Conservation (phyloP, 164 flowering plant genomes). For the Platanus orientalis region DNA sequence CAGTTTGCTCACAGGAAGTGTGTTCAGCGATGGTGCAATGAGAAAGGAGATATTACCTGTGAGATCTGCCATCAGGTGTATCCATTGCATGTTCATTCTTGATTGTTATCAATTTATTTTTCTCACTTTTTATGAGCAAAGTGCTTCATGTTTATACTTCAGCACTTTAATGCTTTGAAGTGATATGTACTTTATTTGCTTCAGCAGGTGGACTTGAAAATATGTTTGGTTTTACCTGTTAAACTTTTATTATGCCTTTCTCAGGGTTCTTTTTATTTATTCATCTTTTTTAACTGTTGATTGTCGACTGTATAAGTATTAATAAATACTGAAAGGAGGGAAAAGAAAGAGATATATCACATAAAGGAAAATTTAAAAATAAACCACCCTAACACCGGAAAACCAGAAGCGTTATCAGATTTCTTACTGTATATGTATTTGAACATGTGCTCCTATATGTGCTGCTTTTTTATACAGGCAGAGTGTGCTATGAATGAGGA, state of each 20-base stretch:
- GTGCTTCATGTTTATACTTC: neutral
- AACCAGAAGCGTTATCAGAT: too few species aligned
- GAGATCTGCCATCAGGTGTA: slow-evolving; percentile 65
- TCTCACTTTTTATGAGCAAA: neutral
- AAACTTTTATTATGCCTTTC: neutral
- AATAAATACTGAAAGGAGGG: too few species aligned
- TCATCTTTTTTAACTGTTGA: too few species aligned
- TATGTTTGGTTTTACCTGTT: neutral
- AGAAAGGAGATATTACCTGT: slow-evolving; percentile 58
- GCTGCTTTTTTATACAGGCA: too few species aligned
- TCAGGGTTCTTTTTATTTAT: too few species aligned
- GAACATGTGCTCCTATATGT: too few species aligned
- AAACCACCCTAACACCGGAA: too few species aligned
- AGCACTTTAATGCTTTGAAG: neutral
- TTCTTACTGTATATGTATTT: too few species aligned
- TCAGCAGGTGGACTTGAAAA: neutral
- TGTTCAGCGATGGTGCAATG: slow-evolving; percentile 69
- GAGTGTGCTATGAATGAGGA: too few species aligned
- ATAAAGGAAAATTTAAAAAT: too few species aligned
- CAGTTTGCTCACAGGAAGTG: slow-evolving; percentile 73
- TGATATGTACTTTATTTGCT: neutral
- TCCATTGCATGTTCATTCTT: neutral
- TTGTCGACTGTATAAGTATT: too few species aligned
- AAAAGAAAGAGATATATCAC: too few species aligned
- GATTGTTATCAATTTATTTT: neutral